Evolutionary conservation across 148 eudicot genomes (phyloP).

Genomic region (Nepenthes mirabilis): DNA sequence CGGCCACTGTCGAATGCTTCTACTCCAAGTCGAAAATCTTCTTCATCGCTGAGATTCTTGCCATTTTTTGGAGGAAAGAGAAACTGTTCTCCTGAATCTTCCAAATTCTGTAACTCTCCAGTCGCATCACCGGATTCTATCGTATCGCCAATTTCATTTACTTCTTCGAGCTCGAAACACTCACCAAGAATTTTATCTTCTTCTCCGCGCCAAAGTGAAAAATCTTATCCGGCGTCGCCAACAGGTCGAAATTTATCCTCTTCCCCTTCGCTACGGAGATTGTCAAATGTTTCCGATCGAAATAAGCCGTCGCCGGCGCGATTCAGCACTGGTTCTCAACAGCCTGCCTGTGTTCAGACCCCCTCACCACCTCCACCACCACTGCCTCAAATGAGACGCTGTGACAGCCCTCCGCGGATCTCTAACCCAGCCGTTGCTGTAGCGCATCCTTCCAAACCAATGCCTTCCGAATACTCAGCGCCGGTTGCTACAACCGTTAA

Average conservation of each 20-base stretch:
- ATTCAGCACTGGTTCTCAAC: conserved; percentile 3
- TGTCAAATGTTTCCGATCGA: neutral
- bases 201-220: conserved; percentile 1
- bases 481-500: conserved; percentile 14
- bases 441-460: conserved; percentile 27
- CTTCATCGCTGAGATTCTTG: conserved; percentile 23
- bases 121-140: conserved; percentile 17
- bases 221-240: conserved; percentile 24
- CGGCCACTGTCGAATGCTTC: conserved; percentile 15
- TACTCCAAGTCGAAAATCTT: conserved; percentile 15
- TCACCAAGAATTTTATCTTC: conserved; percentile 3
- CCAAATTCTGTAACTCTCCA: conserved; percentile 19
- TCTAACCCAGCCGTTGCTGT: conserved; percentile 19
- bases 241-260: neutral
- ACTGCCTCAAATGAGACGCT: conserved; percentile 17
- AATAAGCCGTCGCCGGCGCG: neutral
- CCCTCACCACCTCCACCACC: conserved; percentile 39
- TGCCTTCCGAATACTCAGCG: conserved; percentile 16
- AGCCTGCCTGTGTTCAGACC: conserved; percentile 2
- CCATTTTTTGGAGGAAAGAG: conserved; percentile 26
- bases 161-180: conserved; percentile 8
- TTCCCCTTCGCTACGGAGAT: conserved; percentile 6
- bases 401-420: conserved; percentile 16
- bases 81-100: conserved; percentile 16
- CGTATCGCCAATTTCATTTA: conserved; percentile 23